A percentile compares a stretch with the other conserved stretches of the same genome.
Evolutionary conservation across 805 yeast genomes (phyloP).

Genomic region (Debaryomyces maramus): DNA sequence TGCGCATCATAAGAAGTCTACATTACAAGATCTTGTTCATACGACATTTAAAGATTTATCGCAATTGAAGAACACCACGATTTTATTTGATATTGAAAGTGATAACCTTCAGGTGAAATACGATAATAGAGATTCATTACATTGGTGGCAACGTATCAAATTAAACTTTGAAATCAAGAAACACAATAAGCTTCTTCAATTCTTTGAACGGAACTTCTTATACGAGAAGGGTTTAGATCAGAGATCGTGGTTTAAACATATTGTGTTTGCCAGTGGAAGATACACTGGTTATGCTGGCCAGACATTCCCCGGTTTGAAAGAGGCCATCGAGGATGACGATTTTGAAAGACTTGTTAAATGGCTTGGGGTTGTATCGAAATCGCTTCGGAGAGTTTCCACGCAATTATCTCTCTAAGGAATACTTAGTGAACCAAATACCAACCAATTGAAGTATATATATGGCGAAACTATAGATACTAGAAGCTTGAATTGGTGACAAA

Average conservation of each 20-base stretch:
- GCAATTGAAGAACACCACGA: conserved; percentile 21
- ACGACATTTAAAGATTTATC: conserved; percentile 20
- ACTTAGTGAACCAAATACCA: too few species aligned
- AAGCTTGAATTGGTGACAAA: too few species aligned
- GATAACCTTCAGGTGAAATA: conserved; percentile 27
- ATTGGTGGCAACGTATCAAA: conserved; percentile 36
- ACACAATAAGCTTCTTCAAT: conserved; percentile 39
- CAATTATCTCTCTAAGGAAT: not conserved
- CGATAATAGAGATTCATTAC: conserved; percentile 31
- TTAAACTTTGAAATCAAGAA: conserved; percentile 30
- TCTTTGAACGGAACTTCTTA: conserved; percentile 56
- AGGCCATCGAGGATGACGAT: conserved; percentile 50
- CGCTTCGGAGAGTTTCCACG: conserved; percentile 30
- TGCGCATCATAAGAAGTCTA: conserved; percentile 16
- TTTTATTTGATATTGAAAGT: conserved; percentile 28
- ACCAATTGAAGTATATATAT: too few species aligned
- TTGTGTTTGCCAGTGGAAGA: conserved; percentile 60
- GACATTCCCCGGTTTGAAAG: conserved; percentile 59
- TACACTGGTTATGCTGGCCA: conserved; percentile 51
- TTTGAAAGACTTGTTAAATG: conserved; percentile 44
- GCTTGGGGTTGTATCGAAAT: conserved; percentile 43
- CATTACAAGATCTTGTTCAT: conserved; percentile 25
- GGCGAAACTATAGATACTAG: too few species aligned
- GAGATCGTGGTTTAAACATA: conserved; percentile 63
- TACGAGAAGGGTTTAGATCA: conserved; percentile 45